Conservation (phyloP, 768 basidiomycete species). For the Suillus discolor region DNA sequence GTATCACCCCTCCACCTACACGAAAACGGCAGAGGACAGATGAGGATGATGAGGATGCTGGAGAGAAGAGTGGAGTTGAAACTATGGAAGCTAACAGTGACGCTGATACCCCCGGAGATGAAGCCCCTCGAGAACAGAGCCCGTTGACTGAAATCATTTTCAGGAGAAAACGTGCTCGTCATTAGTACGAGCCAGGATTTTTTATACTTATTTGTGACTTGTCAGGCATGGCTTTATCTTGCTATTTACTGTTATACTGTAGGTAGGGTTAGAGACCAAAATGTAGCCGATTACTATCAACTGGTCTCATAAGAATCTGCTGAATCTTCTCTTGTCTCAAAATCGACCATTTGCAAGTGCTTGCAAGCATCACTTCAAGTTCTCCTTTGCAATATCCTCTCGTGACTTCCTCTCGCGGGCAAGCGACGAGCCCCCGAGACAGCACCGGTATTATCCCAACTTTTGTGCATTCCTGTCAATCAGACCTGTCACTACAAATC, state of each 20-base stretch:
- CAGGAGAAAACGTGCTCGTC: conserved; percentile 67
- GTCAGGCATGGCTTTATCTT: conserved; percentile 11
- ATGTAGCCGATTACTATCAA: too few relatives aligned
- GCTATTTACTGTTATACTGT: conserved; percentile 11
- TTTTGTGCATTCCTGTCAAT: too few relatives aligned
- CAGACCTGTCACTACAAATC: too few relatives aligned
- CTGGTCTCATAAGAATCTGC: too few relatives aligned
- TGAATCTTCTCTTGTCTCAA: too few relatives aligned
- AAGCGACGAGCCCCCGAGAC: too few relatives aligned
- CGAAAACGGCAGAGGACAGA: conserved; percentile 34
- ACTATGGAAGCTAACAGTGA: conserved; percentile 18
- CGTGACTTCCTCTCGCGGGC: too few relatives aligned
- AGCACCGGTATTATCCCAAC: too few relatives aligned
- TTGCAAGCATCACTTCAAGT: too few relatives aligned
- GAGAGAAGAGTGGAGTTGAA: conserved; percentile 30
- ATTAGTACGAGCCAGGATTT: conserved; percentile 35
- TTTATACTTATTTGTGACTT: conserved; percentile 33
- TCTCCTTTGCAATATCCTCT: too few relatives aligned
- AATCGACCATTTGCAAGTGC: too few relatives aligned
- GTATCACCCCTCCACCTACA: conserved; percentile 10
- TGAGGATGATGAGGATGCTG: conserved; percentile 23
- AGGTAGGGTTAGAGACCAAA: neutral
- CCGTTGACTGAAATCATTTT: conserved; percentile 54
- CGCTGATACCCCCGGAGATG: conserved; percentile 14
- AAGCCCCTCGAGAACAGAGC: conserved; percentile 33